phyloP scores from a whole-genome alignment of 352 stramenopile genomes.

The Globisporangium solare region DNA sequence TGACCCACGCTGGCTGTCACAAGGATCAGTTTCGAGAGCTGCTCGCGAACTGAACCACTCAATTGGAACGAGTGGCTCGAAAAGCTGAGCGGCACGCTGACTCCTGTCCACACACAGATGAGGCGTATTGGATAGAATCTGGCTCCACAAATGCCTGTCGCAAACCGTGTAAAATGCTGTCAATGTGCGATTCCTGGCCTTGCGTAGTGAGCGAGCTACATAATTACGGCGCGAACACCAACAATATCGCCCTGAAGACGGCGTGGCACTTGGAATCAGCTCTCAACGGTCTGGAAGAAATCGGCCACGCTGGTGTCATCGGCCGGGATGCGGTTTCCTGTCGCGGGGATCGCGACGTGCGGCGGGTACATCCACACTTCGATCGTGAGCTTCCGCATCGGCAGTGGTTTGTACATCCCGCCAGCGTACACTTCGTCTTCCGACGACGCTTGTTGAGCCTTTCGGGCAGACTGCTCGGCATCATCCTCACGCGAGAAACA shows the following conservation, averaged over 20 bases:
- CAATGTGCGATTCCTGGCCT: too few relatives aligned
- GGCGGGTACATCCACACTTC: slow-evolving; percentile 69
- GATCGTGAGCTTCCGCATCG: slow-evolving; percentile 50
- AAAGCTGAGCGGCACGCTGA: too few relatives aligned
- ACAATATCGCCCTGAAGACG: not conserved
- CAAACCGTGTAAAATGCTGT: too few relatives aligned
- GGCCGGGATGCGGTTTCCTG: slow-evolving; percentile 44
- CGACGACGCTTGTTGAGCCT: slow-evolving; percentile 2
- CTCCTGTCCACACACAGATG: too few relatives aligned
- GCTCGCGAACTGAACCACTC: not conserved
- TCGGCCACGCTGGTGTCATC: slow-evolving; percentile 32
- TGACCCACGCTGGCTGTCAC: not conserved
- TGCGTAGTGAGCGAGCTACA: too few relatives aligned
- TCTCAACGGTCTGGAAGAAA: slow-evolving; percentile 32
- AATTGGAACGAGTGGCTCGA: not conserved
- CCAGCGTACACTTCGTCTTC: slow-evolving; percentile 21
- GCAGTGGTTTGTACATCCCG: slow-evolving; percentile 41
- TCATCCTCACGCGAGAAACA: slow-evolving; percentile 17
- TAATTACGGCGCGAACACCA: too few relatives aligned
- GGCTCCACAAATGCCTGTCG: too few relatives aligned
- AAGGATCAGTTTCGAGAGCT: not conserved
- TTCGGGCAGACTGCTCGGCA: not conserved
- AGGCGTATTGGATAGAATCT: too few relatives aligned
- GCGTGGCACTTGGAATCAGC: too few relatives aligned
- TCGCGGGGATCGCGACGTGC: slow-evolving; percentile 54